phyloP scores from a whole-genome alignment of 2,329 filamentous ascomycete genomes.

The Cercospora zeina region DNA sequence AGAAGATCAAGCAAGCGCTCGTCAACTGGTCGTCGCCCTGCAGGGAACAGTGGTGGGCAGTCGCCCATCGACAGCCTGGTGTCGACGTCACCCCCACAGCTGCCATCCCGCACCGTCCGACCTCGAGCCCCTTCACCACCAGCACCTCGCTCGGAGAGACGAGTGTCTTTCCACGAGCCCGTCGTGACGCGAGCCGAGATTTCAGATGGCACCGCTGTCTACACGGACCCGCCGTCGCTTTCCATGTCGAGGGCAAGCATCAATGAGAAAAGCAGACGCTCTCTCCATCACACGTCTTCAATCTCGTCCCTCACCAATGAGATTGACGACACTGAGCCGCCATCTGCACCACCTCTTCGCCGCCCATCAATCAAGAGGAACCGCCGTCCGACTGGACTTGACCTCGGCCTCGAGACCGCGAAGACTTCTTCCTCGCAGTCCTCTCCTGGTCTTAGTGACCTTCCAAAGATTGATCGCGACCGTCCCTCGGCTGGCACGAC shows the following conservation, averaged over 20 bases:
- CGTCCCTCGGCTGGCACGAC: conserved; percentile 25
- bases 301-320: conserved; percentile 22
- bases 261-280: conserved; percentile 24
- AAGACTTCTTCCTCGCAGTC: conserved; percentile 16
- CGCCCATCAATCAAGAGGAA: conserved; percentile 9
- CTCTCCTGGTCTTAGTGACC: conserved; percentile 30
- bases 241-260: conserved; percentile 25
- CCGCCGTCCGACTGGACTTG: conserved; percentile 19
- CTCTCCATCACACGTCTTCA: conserved; percentile 15
- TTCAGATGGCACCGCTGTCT: conserved; percentile 34
- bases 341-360: neutral
- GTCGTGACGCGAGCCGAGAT: conserved; percentile 20
- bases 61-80: conserved; percentile 28
- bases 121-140: conserved; percentile 27
- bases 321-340: conserved; percentile 23
- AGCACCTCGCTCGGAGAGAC: conserved; percentile 12
- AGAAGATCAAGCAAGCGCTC: conserved; percentile 28
- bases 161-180: conserved; percentile 16
- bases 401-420: conserved; percentile 15
- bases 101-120: conserved; percentile 23
- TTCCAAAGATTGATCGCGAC: conserved; percentile 20
- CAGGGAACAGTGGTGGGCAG: conserved; percentile 15
- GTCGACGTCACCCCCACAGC: conserved; percentile 24
- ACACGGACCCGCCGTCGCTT: conserved; percentile 28
- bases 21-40: conserved; percentile 25